Percentiles rank a stretch among this genome's conserved stretches.
These are phyloP conservation scores for Solanum hybrid DNA, from an alignment of 305 asterid species.

Conservation along the genomic window DNA sequence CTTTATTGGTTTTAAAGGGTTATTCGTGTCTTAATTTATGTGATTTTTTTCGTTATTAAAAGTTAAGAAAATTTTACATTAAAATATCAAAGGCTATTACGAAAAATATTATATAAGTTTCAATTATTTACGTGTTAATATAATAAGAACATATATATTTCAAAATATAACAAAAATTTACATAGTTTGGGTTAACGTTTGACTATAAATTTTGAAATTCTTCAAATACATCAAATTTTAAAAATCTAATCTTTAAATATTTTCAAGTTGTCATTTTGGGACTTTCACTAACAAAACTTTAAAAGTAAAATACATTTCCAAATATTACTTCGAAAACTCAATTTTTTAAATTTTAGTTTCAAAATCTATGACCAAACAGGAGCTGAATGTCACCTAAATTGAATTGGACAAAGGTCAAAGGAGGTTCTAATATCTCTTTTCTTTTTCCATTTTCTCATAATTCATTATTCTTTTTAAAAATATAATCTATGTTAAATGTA, in stretches of 20 bases:
- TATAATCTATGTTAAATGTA: background rate
- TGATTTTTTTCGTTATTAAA: background rate
- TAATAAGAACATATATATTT: background rate
- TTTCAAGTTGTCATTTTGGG: background rate
- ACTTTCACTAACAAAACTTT: background rate
- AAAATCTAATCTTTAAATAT: background rate
- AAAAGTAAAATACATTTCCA: background rate
- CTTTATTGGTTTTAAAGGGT: background rate
- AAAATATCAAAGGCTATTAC: background rate
- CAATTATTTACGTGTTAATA: background rate
- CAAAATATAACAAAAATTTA: background rate
- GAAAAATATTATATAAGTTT: background rate
- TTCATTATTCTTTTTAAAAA: background rate
- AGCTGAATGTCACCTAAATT: background rate
- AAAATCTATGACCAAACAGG: accelerated
- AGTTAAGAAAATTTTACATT: background rate
- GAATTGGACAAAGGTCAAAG: background rate
- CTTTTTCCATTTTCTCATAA: background rate
- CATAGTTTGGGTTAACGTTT: background rate
- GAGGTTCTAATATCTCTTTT: background rate
- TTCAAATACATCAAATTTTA: background rate
- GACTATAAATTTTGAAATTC: background rate
- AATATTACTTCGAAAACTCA: background rate
- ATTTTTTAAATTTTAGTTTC: background rate
- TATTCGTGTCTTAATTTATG: background rate